phyloP scores from a whole-genome alignment of 2,329 filamentous ascomycete species.

The Cadophora sp. region DNA sequence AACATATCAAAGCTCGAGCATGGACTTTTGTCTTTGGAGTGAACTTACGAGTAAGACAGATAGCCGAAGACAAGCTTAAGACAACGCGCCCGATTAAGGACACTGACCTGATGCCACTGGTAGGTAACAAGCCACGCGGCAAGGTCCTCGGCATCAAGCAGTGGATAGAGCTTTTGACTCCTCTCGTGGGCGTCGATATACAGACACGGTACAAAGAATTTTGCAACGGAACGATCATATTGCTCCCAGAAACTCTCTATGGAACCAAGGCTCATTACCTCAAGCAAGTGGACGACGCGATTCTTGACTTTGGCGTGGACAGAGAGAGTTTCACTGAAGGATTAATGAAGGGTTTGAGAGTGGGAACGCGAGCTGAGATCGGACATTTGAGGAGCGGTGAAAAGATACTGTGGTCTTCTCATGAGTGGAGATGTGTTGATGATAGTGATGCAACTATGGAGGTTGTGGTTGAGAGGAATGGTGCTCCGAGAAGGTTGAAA shows the following conservation, averaged over 20 bases:
- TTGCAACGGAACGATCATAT: slow-evolving; percentile 24
- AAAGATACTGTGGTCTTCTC: slow-evolving; percentile 30
- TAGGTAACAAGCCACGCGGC: slow-evolving; percentile 20
- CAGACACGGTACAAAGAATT: slow-evolving; percentile 25
- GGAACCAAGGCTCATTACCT: slow-evolving; percentile 31
- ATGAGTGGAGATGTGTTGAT: slow-evolving; percentile 37
- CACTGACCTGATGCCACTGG: slow-evolving; percentile 30
- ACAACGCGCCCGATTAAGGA: slow-evolving; percentile 33
- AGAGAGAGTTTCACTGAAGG: slow-evolving; percentile 33
- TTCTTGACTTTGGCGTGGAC: slow-evolving; percentile 40
- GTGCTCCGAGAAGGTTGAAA: slow-evolving; percentile 21
- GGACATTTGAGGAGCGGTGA: slow-evolving; percentile 39
- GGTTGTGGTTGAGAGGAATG: slow-evolving; percentile 32
- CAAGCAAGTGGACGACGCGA: slow-evolving; percentile 31
- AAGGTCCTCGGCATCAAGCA: slow-evolving; percentile 30
- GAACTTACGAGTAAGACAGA: slow-evolving; percentile 29
- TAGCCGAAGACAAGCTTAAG: slow-evolving; percentile 18
- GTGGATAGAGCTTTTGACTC: slow-evolving; percentile 28
- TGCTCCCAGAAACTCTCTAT: slow-evolving; percentile 31
- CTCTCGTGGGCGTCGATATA: slow-evolving; percentile 31
- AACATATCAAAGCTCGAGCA: slow-evolving; percentile 25
- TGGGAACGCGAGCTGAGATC: slow-evolving; percentile 35
- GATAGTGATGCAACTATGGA: slow-evolving; percentile 33
- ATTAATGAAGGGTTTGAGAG: slow-evolving; percentile 31
- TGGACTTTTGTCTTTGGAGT: slow-evolving; percentile 31